Base-by-base conservation (phyloP, 2,329 filamentous ascomycete genomes). In the Xylaria sp. region DNA sequence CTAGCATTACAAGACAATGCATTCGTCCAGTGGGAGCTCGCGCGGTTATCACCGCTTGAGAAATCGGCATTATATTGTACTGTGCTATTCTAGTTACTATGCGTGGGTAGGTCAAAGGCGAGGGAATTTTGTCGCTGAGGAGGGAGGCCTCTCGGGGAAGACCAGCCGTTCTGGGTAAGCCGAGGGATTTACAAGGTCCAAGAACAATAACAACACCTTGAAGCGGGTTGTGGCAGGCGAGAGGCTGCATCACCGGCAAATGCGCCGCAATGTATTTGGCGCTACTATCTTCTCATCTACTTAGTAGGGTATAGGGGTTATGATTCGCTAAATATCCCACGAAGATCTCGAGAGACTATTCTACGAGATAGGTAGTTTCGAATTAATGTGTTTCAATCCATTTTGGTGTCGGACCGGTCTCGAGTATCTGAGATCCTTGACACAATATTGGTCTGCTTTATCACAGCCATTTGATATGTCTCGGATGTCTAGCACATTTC, bases 21-120 rank as follows among this genome's bases (percentile, higher is more conserved):
- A 46, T n/a, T 46, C 3, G 23, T 52, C 63, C 63, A 66, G 25
- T 66, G 12, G 50, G 63, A 61, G 28, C 41, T 56, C 12, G 48
- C n/a, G 39, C 20, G 15, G 57, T 66, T 66, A 61, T 66, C 56
- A 8, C 23, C 20, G 1, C 12, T 20, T 50, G 13, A 28, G 12
- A 51, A 13, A 25, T 31, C 12, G 1, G 34, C 34, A 15, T 20
- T 44, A 28, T 13, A 20, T 5, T 54, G 13, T 13, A 54, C 5
- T 31, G 4, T 15, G 7, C 13, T 3, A 15, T 44, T 1, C 15
- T 12, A 13, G 10, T 3, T 7, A 18, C 23, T 25, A 25, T 3
- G n/a, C 3, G 25, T 31, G 31, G 12, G 23, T 54, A 54, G 34
- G 8, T 9, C 34, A 37, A 1, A 37, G 28, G 28, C 18, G 51